A percentile compares a stretch with the other conserved stretches of the same genome.
phyloP scores from a whole-genome alignment of 2,329 filamentous ascomycete genomes.

The Ascochyta viciae-villosae region DNA sequence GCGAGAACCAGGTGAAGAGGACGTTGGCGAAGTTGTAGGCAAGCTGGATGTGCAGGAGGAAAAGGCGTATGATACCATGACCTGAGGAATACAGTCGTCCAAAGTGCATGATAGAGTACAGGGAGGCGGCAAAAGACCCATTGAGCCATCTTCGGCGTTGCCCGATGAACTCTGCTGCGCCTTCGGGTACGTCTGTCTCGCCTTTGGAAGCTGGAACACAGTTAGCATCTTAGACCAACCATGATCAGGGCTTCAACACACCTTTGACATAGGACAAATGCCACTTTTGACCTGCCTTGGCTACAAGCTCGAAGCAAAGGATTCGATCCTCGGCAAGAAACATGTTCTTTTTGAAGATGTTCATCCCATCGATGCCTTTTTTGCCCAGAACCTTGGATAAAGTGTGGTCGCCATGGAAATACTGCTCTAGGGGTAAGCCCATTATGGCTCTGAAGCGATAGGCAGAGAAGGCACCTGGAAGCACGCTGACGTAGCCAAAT shows the following conservation, averaged over 20 bases:
- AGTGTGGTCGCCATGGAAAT: slow-evolving; percentile 42
- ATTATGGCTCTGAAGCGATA: too few species aligned
- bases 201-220: slow-evolving; percentile 87
- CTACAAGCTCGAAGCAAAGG: slow-evolving; percentile 79
- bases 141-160: slow-evolving; percentile 97
- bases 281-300: slow-evolving; percentile 10
- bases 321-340: slow-evolving; percentile 99
- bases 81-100: slow-evolving; percentile 95
- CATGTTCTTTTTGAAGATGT: slow-evolving; percentile 99
- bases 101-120: slow-evolving; percentile 97
- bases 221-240: not conserved
- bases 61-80: slow-evolving; percentile 94
- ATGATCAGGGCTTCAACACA: not conserved
- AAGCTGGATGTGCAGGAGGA: slow-evolving; percentile 93
- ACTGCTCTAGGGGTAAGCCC: too few species aligned
- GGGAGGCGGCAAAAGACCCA: slow-evolving; percentile 92
- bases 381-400: slow-evolving; percentile 91
- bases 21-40: slow-evolving; percentile 89
- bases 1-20: slow-evolving; percentile 78
- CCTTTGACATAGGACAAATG: slow-evolving; percentile 4
- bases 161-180: slow-evolving; percentile 90
- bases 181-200: slow-evolving; percentile 95
- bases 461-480: too few species aligned
- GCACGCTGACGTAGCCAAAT: too few species aligned
- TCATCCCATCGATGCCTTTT: slow-evolving; percentile 99